These are phyloP conservation scores for Metschnikowia santaceciliae DNA, from an alignment of 805 yeast species.

Conservation along the genomic window DNA sequence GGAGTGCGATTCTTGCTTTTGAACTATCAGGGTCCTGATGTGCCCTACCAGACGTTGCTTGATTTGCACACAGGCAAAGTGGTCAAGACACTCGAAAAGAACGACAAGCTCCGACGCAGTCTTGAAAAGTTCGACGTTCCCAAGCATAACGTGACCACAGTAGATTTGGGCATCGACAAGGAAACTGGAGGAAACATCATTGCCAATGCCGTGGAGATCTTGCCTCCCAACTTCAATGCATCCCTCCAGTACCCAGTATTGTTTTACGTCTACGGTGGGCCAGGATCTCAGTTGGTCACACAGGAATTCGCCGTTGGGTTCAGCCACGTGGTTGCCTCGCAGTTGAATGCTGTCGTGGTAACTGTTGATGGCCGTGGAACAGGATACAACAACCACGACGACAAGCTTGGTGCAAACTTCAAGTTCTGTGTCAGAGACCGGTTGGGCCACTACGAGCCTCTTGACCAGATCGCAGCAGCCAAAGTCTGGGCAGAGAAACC, in stretches of 20 bases:
- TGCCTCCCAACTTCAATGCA: constrained; percentile 69
- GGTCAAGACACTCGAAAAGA: constrained; percentile 45
- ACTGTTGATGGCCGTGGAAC: constrained; percentile 98
- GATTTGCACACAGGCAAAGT: constrained; percentile 28
- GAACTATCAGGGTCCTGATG: constrained; percentile 70
- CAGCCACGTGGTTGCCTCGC: constrained; percentile 73
- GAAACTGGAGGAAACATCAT: constrained; percentile 41
- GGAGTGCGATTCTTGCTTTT: constrained; percentile 72
- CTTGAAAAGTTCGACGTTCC: constrained; percentile 56
- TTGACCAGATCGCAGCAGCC: constrained; percentile 86
- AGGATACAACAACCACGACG: constrained; percentile 67
- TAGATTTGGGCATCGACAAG: constrained; percentile 50
- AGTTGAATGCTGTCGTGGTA: constrained; percentile 78
- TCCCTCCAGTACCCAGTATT: constrained; percentile 72
- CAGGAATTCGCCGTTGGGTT: constrained; percentile 59
- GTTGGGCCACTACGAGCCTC: constrained; percentile 77
- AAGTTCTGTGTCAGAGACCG: constrained; percentile 77
- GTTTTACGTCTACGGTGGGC: constrained; percentile 93
- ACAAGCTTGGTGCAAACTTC: constrained; percentile 48
- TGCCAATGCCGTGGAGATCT: constrained; percentile 69
- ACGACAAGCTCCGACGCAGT: constrained; percentile 37
- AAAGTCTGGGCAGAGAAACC: constrained; percentile 56
- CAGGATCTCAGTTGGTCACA: constrained; percentile 81
- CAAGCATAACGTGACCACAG: constrained; percentile 44
- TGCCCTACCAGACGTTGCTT: constrained; percentile 75